Base-by-base conservation (phyloP, 1,284 basidiomycete species). In the Cutaneotrichosporon spelunceum region DNA sequence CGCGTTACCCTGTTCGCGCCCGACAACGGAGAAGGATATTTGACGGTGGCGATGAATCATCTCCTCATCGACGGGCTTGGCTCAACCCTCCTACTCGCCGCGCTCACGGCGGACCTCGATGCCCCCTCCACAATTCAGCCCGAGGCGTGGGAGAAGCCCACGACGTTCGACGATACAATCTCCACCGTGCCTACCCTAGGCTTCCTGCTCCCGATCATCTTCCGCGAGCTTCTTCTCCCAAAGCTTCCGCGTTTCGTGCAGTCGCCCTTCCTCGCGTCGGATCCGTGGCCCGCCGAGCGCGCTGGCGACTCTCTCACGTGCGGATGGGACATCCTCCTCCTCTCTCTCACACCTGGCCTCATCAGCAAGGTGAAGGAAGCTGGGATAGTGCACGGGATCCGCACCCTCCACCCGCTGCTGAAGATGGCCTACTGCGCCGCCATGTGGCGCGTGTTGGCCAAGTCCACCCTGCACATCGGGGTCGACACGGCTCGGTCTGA, bases 381-480 rank as follows among this genome's bases (percentile, higher is more conserved):
- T 0, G 69, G 68, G 11, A 68, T 66, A 23, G 36, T n/a, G 11
- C 56, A 68, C n/a, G 64, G 67, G 16, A 65, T 75, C 7, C 45
- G 34, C 5, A 75, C 75, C 0, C 66, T 78, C 1, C 75, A 77
- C 56, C 69, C 73, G 0, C 48, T 75, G 16, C 50, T 78, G 30
- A 66, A 70, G 50, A 59, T 67, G 11, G 68, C 70, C 0, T 73
- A 62, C 39, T 34, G 65, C 26, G 61, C 64, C 9, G 68, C 74
- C 10, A 61, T 76, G 14, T 73, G 72, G 70, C 44, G 55, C 53
- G 33, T 67, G 4, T 65, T 59, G 47, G 26, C 55, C 29, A 23
- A 33, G 26, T 13, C 11, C 24, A 29, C 13, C n/a, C 53, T 66
- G 16, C 57, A 59, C 34, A 16, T 60, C 21, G 44, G 27, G 19